Base-by-base conservation (phyloP, 495 filamentous ascomycete genomes). In the Daldinia concentrica region DNA sequence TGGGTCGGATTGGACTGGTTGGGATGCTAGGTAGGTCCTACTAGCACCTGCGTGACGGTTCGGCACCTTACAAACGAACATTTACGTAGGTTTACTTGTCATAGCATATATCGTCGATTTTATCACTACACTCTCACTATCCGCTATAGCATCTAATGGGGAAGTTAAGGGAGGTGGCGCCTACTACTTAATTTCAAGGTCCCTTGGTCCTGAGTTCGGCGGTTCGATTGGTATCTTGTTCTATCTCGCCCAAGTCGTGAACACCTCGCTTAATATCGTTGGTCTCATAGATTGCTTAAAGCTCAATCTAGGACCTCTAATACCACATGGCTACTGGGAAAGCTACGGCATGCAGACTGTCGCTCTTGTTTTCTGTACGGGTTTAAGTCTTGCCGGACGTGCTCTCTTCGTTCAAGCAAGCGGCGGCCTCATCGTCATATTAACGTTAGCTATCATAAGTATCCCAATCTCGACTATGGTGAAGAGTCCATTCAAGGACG, bases 191-290 rank as follows among this genome's bases (percentile, higher is more conserved):
- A 97, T 97, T 57, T 96, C 93, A 14, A 88, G 93, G 58, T 93
- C 91, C 34, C 80, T 97, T 19, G 93, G 93, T 4, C 93, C 93
- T 12, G 93, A 97, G 70, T 97, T 97, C 76, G 93, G 93, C 32
- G 93, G 93, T n/a, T 92, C 91, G 4, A 97, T 97, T 57, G 93
- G 93, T 3, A 80, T 96, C n/a, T 89, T 97, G 8, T 95, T 96
- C 77, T 97, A 95, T 75, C 81, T 96, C 15, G 92, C 93, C 15
- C 90, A 90, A 68, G 90, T 92, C 1, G 87, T 97, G 76, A 96
- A 95, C 77, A 95, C 93, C 2, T 92, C 91, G 15, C 90, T 97
- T 86, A 97, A 97, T 74, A 90, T 94, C 12, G 92, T 95, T 30
- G 93, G 93, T 79, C 84, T 97, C 62, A 87, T 97, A 66, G 91